These are phyloP conservation scores for Aristolochia fimbriata DNA, from an alignment of 164 flowering plant species.

Conservation along the genomic window DNA sequence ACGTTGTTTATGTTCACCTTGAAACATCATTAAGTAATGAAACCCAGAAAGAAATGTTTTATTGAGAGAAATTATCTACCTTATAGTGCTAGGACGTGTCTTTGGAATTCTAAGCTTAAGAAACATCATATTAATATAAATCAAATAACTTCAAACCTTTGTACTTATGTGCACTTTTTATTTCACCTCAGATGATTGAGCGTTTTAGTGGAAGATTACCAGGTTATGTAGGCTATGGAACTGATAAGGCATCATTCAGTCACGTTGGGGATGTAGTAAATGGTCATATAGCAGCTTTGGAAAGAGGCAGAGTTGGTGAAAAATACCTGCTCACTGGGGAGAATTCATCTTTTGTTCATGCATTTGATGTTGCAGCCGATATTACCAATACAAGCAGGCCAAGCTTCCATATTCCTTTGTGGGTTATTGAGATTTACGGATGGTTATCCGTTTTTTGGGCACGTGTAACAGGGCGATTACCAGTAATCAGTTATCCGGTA, in stretches of 20 bases:
- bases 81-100: too few species aligned
- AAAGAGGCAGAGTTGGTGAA: slow-evolving; percentile 63
- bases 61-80: too few species aligned
- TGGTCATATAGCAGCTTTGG: slow-evolving; percentile 78
- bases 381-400: slow-evolving; percentile 60
- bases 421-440: slow-evolving; percentile 54
- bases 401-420: slow-evolving; percentile 51
- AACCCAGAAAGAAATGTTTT: too few species aligned
- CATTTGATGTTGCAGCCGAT: slow-evolving; percentile 63
- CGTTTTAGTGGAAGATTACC: slow-evolving; percentile 83
- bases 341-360: slow-evolving; percentile 69
- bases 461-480: slow-evolving; percentile 64
- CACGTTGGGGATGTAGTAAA: slow-evolving; percentile 83
- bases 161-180: background rate
- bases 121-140: background rate
- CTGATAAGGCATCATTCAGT: slow-evolving; percentile 60
- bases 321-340: slow-evolving; percentile 90
- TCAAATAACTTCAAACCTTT: background rate
- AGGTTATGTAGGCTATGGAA: slow-evolving; percentile 70
- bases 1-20: too few species aligned
- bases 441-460: slow-evolving; percentile 55
- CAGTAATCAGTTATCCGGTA: slow-evolving; percentile 89
- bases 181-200: slow-evolving; percentile 51
- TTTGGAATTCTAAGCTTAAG: too few species aligned
- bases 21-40: too few species aligned